Base-by-base conservation (phyloP, 306 rosid species). In the Lagenaria siceraria region DNA sequence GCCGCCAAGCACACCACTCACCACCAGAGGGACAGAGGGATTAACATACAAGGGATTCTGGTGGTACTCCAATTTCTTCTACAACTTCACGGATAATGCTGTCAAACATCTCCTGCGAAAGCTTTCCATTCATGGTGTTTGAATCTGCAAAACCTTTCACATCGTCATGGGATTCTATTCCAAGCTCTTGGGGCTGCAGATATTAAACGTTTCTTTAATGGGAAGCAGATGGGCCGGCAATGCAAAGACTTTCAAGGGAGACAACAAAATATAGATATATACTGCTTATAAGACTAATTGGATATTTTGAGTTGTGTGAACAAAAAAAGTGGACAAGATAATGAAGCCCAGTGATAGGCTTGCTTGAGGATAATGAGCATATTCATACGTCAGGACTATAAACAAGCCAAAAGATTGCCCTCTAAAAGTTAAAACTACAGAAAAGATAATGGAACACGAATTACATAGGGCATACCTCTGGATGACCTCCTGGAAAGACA, bases 401-500 rank as follows among this genome's bases (percentile, higher is more conserved):
- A 76, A 76, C 68, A 76, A 58, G 21, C 54, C 27, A 36, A 55
- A 55, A 55, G 68, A n/a, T 75, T 17, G 4, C 24, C 29, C 46
- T 68, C 49, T 0, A 43, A 43, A 3, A 43, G 7, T 69, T 25
- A 7, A 25, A 72, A 24, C 13, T 17, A 18, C 31, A 46, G 33
- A 49, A 53, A 72, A 24, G 55, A 48, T 7, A 8, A 27, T 72
- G 24, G 51, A 25, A 43, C 60, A 24, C 79, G 29, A 15, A 77
- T 77, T 77, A 22, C 73, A 19, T 18, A 17, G 60, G 55, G 21
- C 18, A 79, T 92, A 95, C 97, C 98, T 95, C 97, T 8, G 97
- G 97, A 84, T 95, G 98, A 77, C 98, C 98, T 72, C 98, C 97
- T 0, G 98, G 98, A 82, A 95, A 95, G 52, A 92, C 97, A 83